Evolutionary conservation across 208 protist species (phyloP), one percentile per base, ranked within the genome.

Genomic region (Lotmaria passim): DNA sequence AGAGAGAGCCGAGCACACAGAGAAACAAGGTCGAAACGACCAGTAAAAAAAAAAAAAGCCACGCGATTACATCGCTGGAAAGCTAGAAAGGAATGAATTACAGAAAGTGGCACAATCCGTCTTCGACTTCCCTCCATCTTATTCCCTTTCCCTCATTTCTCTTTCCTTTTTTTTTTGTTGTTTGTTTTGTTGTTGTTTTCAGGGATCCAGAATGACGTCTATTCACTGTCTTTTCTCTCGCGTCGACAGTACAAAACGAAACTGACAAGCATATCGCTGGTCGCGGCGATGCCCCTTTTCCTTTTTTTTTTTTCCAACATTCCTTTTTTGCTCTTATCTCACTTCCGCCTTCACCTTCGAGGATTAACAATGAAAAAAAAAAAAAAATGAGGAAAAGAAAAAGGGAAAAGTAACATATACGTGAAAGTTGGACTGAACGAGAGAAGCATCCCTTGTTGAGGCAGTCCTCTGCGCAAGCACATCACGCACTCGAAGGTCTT

Each of bases 21-120:
- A 48, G 2, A 28, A 69, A 43, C 28, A 3, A 34, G 12, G 48
- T 21, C 36, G 14, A 44, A 60, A 74, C 39, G 33, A 69, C 34
- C 30, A 33, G 75, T 34, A 79, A 50, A 73, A 53, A 39, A 60
- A 33, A 43, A 74, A 58, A 73, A 41, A 69, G n/a, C n/a, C n/a
- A n/a, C n/a, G n/a, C n/a, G n/a, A n/a, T n/a, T 12, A 39, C 36
- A 39, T 39, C 36, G 36, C 36, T n/a, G n/a, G n/a, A n/a, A n/a
- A n/a, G n/a, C n/a, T n/a, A n/a, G n/a, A n/a, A n/a, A n/a, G n/a
- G n/a, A n/a, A n/a, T n/a, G n/a, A n/a, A n/a, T n/a, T n/a, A n/a
- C n/a, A n/a, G n/a, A n/a, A n/a, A n/a, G 39, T 43, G 47, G 11
- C 17, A 38, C 31, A 24, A 21, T 69, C 21, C 41, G 1, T 28